phyloP scores from a whole-genome alignment of 192 early-diverging fungal species.

The Coemansia sp. region DNA sequence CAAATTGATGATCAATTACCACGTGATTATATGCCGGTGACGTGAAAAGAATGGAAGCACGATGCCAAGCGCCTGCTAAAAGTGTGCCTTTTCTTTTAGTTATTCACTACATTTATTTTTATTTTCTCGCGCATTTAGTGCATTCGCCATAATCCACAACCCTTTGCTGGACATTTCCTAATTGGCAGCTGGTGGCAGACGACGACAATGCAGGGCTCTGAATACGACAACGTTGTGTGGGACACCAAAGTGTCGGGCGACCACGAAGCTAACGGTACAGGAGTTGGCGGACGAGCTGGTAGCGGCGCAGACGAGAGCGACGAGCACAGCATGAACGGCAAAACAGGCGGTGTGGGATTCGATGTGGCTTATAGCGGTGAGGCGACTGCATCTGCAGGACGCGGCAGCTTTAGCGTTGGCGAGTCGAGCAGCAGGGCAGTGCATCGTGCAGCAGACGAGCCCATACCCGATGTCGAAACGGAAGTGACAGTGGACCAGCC shows the following conservation, averaged over 20 bases:
- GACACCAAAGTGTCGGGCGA: slow-evolving; percentile 38
- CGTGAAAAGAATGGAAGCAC: neutral
- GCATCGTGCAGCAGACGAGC: slow-evolving; percentile 6
- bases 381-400: slow-evolving; percentile 5
- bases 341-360: slow-evolving; percentile 2
- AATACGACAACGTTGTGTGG: slow-evolving; percentile 54
- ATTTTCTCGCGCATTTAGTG: slow-evolving; percentile 1
- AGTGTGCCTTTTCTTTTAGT: neutral
- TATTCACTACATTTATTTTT: neutral
- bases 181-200: neutral
- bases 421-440: slow-evolving; percentile 16
- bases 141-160: neutral
- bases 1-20: neutral
- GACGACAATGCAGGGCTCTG: slow-evolving; percentile 43
- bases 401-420: slow-evolving; percentile 4
- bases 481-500: slow-evolving; percentile 72
- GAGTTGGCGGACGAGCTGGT: neutral
- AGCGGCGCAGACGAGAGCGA: slow-evolving; percentile 9
- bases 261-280: slow-evolving; percentile 21
- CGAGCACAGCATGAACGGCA: slow-evolving; percentile 7
- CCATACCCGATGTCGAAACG: slow-evolving; percentile 31
- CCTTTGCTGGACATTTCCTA: neutral
- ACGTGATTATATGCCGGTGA: neutral
- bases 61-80: neutral
- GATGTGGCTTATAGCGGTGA: slow-evolving; percentile 38